Evolutionary conservation across 805 yeast genomes (phyloP).

Genomic region (Saccharomyces jurei): DNA sequence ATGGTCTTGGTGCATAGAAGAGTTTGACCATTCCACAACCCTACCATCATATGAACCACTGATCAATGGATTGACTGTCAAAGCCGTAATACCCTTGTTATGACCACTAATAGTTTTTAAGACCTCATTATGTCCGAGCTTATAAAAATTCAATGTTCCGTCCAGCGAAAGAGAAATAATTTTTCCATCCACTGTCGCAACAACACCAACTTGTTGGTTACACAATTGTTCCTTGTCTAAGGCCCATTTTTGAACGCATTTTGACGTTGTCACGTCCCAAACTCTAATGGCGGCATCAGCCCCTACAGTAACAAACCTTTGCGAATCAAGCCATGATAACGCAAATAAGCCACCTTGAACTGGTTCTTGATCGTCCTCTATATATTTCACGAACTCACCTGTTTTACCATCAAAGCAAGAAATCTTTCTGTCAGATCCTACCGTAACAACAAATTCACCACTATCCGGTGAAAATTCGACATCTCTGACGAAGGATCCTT

Average conservation of each 20-base stretch:
- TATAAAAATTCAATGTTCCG: constrained; percentile 64
- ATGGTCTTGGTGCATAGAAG: constrained; percentile 42
- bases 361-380: constrained; percentile 32
- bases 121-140: constrained; percentile 30
- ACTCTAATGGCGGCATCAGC: constrained; percentile 72
- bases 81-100: constrained; percentile 69
- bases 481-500: constrained; percentile 63
- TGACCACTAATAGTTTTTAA: constrained; percentile 55
- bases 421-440: constrained; percentile 75
- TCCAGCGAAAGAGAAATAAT: constrained; percentile 59
- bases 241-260: constrained; percentile 43
- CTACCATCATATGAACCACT: constrained; percentile 84
- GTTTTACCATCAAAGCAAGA: constrained; percentile 79
- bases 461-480: constrained; percentile 69
- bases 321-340: constrained; percentile 53
- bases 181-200: constrained; percentile 47
- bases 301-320: constrained; percentile 64
- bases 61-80: constrained; percentile 31
- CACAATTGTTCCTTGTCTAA: constrained; percentile 36
- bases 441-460: constrained; percentile 64
- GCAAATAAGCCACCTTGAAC: constrained; percentile 81
- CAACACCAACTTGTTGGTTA: constrained; percentile 75
- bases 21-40: constrained; percentile 50
- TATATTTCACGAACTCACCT: constrained; percentile 59
- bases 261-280: constrained; percentile 46